Percentiles rank a stretch among this genome's conserved stretches.
phyloP scores from a whole-genome alignment of 1,284 basidiomycete genomes.

The Schizopora paradoxa region DNA sequence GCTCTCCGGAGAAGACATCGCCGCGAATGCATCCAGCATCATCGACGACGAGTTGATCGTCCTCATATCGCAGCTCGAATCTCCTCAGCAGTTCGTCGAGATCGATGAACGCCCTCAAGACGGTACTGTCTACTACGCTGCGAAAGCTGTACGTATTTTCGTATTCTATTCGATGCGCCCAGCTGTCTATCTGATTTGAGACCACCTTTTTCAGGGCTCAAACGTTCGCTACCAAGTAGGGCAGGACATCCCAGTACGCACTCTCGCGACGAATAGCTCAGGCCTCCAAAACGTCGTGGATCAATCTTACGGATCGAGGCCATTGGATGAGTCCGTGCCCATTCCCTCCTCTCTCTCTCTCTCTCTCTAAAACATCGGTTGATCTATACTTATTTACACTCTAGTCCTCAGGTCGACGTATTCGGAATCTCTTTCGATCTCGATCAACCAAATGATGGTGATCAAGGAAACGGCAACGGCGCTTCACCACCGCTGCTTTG shows the following conservation, averaged over 20 bases:
- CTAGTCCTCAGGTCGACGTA: neutral
- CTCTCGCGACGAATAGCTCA: constrained; percentile 27
- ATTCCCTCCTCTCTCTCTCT: constrained; percentile 10
- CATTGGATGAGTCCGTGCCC: constrained; percentile 23
- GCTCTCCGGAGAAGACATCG: neutral
- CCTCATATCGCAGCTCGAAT: neutral
- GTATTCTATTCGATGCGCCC: neutral
- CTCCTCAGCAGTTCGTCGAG: neutral
- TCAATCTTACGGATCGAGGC: constrained; percentile 29
- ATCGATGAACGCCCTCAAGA: neutral
- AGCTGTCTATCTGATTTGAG: neutral
- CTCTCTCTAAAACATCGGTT: neutral
- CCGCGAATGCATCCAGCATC: neutral
- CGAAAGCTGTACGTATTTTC: neutral
- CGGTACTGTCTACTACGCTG: neutral
- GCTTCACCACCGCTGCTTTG: constrained; percentile 12
- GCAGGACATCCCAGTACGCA: constrained; percentile 26
- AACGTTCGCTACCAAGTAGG: constrained; percentile 32
- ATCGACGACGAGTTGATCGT: neutral
- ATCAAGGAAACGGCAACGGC: constrained; percentile 21
- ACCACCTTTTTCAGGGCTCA: constrained; percentile 18
- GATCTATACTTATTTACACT: constrained; percentile 4
- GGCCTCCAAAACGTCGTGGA: constrained; percentile 30
- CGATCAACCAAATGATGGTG: constrained; percentile 28
- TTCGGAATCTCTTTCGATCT: constrained; percentile 13